Base-by-base conservation (phyloP, 805 yeast genomes). In the Zygoascus bituminiphila region DNA sequence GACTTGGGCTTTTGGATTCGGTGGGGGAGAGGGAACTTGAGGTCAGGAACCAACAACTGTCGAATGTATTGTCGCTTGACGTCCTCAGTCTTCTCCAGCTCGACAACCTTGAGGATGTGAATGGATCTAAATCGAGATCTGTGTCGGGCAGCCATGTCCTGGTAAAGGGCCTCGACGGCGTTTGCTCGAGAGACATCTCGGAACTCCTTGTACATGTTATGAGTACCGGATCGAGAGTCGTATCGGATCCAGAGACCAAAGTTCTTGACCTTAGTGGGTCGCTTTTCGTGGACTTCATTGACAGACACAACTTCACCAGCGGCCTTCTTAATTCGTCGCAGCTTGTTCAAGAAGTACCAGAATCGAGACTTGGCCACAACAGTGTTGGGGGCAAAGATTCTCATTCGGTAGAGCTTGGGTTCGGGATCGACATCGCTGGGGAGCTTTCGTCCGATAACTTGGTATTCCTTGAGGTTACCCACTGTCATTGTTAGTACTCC, bases 141-240 rank as follows among this genome's bases (percentile, higher is more conserved):
- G 95, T 93, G 99, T 81, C 98, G 89, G 65, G 99, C 97, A 77
- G 99, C 99, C 85, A 93, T 85, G 78, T 93, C 99, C 76, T 85
- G 89, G 93, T 93, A 93, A 84, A 93, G 84, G 71, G 93, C 79
- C 76, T 86, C 95, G 71, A 93, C 97, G 64, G 98, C 98, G 74
- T 87, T 95, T 59, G 88, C 95, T 81, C 99, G 93, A 81, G 96
- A 77, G 66, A 91, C 95, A 68, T 91, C 98, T 78, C 98, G 88
- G 93, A 88, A 87, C 81, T 93, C 99, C 83, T 93, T 93, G 96
- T 93, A 93, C 97, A 93, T 93, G 94, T 93, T 93, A 95, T 93
- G 98, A 70, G 96, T 89, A 80, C 99, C 99, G 64, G 98, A 93
- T 85, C 99, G 94, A 62, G 99, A 93, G 74, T 93, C 98, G 86